Evolutionary conservation across 2,329 filamentous ascomycete species (phyloP).

Genomic region (Penicillium corylophilum): DNA sequence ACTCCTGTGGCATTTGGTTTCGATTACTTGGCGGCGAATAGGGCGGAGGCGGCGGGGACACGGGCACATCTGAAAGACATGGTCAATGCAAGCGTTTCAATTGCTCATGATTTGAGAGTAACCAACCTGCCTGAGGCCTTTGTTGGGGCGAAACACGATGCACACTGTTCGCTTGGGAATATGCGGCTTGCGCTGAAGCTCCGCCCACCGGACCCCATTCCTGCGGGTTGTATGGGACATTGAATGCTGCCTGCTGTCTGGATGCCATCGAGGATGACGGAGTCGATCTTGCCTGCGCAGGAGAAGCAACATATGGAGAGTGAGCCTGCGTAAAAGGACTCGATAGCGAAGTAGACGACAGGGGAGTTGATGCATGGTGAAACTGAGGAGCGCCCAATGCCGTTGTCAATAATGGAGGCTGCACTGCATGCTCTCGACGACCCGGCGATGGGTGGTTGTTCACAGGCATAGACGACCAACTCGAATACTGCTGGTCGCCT

Average conservation of each 20-base stretch:
- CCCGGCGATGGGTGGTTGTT: constrained; percentile 37
- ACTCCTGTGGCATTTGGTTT: constrained; percentile 16
- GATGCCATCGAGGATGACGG: constrained; percentile 45
- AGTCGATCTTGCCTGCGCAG: constrained; percentile 34
- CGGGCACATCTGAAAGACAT: constrained; percentile 23
- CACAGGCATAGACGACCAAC: constrained; percentile 33
- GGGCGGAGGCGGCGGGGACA: constrained; percentile 40
- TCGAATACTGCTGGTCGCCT: constrained; percentile 33
- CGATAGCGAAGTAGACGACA: constrained; percentile 45
- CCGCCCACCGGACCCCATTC: constrained; percentile 47
- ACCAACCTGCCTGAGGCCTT: constrained; percentile 35
- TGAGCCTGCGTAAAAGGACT: constrained; percentile 44
- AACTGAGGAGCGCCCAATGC: constrained; percentile 39
- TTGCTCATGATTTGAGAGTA: not conserved
- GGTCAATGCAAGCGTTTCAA: not conserved
- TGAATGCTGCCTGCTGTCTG: constrained; percentile 41
- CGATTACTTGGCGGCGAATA: constrained; percentile 39
- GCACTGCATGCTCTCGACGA: constrained; percentile 44
- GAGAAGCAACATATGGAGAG: constrained; percentile 40
- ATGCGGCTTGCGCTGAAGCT: constrained; percentile 27
- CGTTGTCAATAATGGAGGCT: constrained; percentile 45
- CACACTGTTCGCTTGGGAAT: constrained; percentile 30
- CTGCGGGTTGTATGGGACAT: constrained; percentile 49
- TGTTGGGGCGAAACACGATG: constrained; percentile 28
- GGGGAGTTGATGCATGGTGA: constrained; percentile 40